Evolutionary conservation across 1,284 basidiomycete species (phyloP).

Genomic region (Puccinia horiana): DNA sequence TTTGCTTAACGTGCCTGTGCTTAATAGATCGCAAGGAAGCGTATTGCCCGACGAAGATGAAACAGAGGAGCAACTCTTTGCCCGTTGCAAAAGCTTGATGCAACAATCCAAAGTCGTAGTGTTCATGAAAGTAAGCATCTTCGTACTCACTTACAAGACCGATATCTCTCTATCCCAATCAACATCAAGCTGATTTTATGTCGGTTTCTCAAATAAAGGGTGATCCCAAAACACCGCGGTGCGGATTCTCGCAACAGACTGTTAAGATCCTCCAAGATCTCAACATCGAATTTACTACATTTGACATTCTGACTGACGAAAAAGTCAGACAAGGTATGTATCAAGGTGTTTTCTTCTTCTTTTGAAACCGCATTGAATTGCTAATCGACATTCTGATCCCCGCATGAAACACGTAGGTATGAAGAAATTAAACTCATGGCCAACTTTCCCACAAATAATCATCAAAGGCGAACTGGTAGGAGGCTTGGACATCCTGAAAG

Average conservation of each 20-base stretch:
- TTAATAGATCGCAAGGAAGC: not conserved
- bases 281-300: conserved; percentile 69
- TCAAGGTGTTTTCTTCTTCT: conserved; percentile 21
- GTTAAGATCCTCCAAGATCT: conserved; percentile 68
- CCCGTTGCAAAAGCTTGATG: conserved; percentile 70
- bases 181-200: conserved; percentile 57
- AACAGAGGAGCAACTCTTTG: conserved; percentile 68
- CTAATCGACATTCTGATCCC: not conserved
- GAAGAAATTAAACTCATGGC: conserved; percentile 69
- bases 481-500: conserved; percentile 63
- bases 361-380: not conserved
- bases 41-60: conserved; percentile 61
- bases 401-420: conserved; percentile 59
- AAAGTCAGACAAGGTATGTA: conserved; percentile 66
- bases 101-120: conserved; percentile 71
- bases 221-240: conserved; percentile 52
- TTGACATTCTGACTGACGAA: conserved; percentile 74
- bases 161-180: conserved; percentile 56
- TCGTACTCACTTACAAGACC: conserved; percentile 60
- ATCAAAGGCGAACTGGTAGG: conserved; percentile 74
- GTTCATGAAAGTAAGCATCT: conserved; percentile 96
- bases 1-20: not conserved
- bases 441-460: conserved; percentile 70
- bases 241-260: conserved; percentile 76
- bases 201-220: not conserved